These are phyloP conservation scores for Diutina sp. DNA, from an alignment of 1,139 yeast genomes.

Conservation along the genomic window DNA sequence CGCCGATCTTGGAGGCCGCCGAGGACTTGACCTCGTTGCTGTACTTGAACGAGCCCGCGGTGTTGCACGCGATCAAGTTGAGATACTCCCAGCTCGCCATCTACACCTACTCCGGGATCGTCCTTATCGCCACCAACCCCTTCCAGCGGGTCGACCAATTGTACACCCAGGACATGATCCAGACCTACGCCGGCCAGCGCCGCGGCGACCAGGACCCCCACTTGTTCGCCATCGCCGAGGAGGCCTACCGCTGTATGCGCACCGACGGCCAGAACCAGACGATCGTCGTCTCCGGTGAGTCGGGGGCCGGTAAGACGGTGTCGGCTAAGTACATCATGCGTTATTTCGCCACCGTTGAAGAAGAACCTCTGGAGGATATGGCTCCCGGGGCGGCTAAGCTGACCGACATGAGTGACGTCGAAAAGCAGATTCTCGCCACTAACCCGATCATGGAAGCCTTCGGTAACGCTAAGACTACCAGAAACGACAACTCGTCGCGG, in stretches of 20 bases:
- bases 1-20: conserved; percentile 86
- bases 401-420: conserved; percentile 81
- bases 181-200: conserved; percentile 84
- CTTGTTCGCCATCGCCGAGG: conserved; percentile 95
- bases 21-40: conserved; percentile 90
- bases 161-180: conserved; percentile 84
- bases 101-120: conserved; percentile 95
- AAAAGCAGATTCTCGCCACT: conserved; percentile 89
- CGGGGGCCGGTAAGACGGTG: conserved; percentile 98
- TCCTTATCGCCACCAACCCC: conserved; percentile 91
- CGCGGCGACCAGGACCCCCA: conserved; percentile 96
- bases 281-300: conserved; percentile 93
- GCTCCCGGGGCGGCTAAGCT: conserved; percentile 29
- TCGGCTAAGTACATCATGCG: conserved; percentile 97
- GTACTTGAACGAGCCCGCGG: conserved; percentile 92
- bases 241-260: conserved; percentile 94
- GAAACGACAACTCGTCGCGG: conserved; percentile 95
- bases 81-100: conserved; percentile 83
- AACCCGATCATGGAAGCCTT: conserved; percentile 98
- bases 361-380: conserved; percentile 17
- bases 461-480: conserved; percentile 95
- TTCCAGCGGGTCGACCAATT: conserved; percentile 85
- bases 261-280: conserved; percentile 80
- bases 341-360: conserved; percentile 92
- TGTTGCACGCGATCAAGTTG: conserved; percentile 82